Conservation (phyloP, 2,329 filamentous ascomycete genomes). For the Microcyclosporella mali region DNA sequence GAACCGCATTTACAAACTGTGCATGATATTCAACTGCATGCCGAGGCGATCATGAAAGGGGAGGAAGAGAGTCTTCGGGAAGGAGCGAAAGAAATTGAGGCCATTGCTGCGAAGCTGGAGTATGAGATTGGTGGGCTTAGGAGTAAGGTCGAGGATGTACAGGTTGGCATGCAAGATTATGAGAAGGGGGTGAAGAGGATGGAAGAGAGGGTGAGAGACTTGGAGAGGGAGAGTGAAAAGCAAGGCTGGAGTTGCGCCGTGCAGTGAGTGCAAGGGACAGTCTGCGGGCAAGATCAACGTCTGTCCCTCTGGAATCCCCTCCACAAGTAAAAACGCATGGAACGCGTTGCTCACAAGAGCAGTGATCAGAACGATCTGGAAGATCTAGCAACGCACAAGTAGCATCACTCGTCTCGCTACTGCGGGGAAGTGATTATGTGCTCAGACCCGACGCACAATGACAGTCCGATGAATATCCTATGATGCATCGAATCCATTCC, state of each 20-base stretch:
- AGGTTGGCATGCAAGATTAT: constrained; percentile 73
- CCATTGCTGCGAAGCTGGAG: constrained; percentile 76
- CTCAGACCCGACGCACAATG: too few species aligned
- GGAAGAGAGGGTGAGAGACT: constrained; percentile 42
- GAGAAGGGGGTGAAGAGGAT: constrained; percentile 55
- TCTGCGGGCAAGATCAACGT: too few species aligned
- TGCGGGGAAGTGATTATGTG: too few species aligned
- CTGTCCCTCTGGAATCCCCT: too few species aligned
- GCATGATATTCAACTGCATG: constrained; percentile 59
- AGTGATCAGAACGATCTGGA: too few species aligned
- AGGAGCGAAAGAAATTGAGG: constrained; percentile 70
- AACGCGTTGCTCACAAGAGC: too few species aligned
- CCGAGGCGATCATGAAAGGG: constrained; percentile 61
- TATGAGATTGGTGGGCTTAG: constrained; percentile 82
- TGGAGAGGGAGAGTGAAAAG: constrained; percentile 53
- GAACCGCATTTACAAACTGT: constrained; percentile 65
- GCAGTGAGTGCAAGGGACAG: too few species aligned
- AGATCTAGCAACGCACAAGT: too few species aligned
- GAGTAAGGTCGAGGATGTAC: constrained; percentile 77
- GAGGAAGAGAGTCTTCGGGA: constrained; percentile 66
- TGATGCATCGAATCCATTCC: too few species aligned
- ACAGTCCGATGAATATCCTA: too few species aligned
- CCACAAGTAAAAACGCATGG: too few species aligned
- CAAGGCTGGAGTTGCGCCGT: constrained; percentile 25
- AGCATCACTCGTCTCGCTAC: too few species aligned